Conservation (phyloP, 306 rosid genomes). For the Malus fusca region DNA sequence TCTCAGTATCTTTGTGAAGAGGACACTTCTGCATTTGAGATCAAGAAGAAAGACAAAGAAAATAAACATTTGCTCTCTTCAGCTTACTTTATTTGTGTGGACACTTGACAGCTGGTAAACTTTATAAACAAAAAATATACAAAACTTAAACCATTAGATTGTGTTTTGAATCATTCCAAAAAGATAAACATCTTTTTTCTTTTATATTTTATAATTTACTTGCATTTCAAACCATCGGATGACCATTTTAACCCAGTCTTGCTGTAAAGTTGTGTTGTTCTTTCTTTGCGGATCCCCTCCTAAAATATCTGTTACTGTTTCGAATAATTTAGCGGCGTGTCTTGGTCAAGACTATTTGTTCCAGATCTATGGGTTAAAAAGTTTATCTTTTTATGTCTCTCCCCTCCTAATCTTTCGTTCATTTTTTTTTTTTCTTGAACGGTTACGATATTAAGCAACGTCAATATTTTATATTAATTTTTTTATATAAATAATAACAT, state of each 20-base stretch:
- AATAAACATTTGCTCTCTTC: not conserved
- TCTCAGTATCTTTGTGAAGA: not conserved
- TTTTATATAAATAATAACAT: no score
- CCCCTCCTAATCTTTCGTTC: no score
- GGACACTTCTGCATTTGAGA: not conserved
- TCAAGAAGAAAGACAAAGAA: not conserved
- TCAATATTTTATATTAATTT: no score
- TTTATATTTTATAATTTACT: not conserved
- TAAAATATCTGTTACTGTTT: not conserved
- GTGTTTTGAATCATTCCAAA: not conserved
- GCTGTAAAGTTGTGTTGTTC: not conserved
- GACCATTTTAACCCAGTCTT: not conserved
- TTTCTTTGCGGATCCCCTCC: not conserved
- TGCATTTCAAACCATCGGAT: not conserved
- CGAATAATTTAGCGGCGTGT: not conserved
- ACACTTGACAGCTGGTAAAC: not conserved
- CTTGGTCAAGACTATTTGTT: not conserved
- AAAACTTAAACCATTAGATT: not conserved
- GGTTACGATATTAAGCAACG: no score
- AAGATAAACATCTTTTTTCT: not conserved
- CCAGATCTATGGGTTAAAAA: not conserved
- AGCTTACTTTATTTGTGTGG: not conserved
- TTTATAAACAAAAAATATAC: not conserved
- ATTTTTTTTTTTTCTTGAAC: rapidly evolving
- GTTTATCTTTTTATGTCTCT: not conserved